A percentile compares a stretch with the other conserved stretches of the same genome.
Evolutionary conservation across 1,139 yeast genomes (phyloP).

Genomic region (Sugiyamaella paludigena): DNA sequence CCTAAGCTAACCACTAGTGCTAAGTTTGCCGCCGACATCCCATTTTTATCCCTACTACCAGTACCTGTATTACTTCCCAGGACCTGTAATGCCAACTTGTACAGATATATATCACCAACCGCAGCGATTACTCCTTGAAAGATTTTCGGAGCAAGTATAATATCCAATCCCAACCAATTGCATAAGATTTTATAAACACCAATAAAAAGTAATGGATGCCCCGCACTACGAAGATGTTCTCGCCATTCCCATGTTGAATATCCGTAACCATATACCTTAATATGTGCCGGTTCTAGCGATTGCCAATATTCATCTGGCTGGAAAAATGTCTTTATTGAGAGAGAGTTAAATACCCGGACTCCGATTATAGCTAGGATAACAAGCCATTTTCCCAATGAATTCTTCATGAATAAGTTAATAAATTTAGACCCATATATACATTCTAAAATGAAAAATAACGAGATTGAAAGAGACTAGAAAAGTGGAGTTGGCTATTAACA

Average conservation of each 20-base stretch:
- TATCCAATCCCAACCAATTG: conserved; percentile 23
- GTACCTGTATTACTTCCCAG: conserved; percentile 24
- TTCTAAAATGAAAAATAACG: too few species aligned
- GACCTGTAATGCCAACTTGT: conserved; percentile 43
- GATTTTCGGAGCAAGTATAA: conserved; percentile 55
- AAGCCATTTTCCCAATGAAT: too few species aligned
- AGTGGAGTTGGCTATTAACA: too few species aligned
- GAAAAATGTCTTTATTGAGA: conserved; percentile 68
- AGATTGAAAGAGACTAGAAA: too few species aligned
- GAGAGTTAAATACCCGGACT: conserved; percentile 59
- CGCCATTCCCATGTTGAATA: conserved; percentile 95
- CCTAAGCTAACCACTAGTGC: conserved; percentile 55
- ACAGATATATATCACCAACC: conserved; percentile 62
- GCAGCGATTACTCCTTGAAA: conserved; percentile 71
- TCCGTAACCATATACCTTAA: conserved; percentile 72
- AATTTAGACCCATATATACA: too few species aligned
- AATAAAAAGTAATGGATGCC: conserved; percentile 74
- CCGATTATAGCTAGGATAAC: conserved; percentile 23
- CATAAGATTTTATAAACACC: conserved; percentile 37
- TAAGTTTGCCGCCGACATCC: conserved; percentile 31
- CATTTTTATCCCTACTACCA: background rate
- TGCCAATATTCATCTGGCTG: conserved; percentile 98
- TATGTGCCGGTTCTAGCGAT: conserved; percentile 88
- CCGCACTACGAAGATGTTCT: conserved; percentile 66
- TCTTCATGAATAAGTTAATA: too few species aligned